Conservation (phyloP, 208 protist genomes). For the Tetramitus jugosus region DNA sequence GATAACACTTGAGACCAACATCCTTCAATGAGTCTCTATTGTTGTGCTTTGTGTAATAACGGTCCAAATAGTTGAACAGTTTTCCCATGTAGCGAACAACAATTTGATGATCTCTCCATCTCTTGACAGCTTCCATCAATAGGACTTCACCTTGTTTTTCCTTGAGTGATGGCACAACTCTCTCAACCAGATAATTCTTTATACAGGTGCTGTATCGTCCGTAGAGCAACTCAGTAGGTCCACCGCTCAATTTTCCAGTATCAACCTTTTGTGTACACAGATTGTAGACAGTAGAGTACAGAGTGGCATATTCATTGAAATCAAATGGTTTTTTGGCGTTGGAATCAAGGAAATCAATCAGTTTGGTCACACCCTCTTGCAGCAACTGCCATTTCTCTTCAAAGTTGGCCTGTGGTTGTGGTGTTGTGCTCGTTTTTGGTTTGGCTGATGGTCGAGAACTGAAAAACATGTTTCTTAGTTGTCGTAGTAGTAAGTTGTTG, state of each 20-base stretch:
- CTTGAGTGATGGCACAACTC: not conserved
- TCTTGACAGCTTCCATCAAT: constrained; percentile 4
- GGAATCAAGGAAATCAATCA: not conserved
- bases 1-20: constrained; percentile 14
- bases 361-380: not conserved
- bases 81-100: constrained; percentile 14
- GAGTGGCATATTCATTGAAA: not conserved
- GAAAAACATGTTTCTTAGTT: too few relatives aligned
- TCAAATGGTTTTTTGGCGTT: not conserved
- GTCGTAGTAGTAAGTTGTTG: too few relatives aligned
- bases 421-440: too few relatives aligned
- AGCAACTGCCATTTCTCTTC: not conserved
- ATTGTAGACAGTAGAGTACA: constrained; percentile 11
- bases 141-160: constrained; percentile 13
- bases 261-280: constrained; percentile 18
- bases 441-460: too few relatives aligned
- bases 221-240: constrained; percentile 6
- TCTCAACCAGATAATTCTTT: not conserved
- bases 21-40: not conserved
- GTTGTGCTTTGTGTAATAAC: constrained; percentile 16
- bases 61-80: constrained; percentile 11
- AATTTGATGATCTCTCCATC: constrained; percentile 13
- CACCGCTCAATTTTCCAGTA: not conserved
- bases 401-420: not conserved
- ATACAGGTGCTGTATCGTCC: not conserved